Conservation (phyloP, 2,329 filamentous ascomycete genomes). For the Cytospora schulzeri region DNA sequence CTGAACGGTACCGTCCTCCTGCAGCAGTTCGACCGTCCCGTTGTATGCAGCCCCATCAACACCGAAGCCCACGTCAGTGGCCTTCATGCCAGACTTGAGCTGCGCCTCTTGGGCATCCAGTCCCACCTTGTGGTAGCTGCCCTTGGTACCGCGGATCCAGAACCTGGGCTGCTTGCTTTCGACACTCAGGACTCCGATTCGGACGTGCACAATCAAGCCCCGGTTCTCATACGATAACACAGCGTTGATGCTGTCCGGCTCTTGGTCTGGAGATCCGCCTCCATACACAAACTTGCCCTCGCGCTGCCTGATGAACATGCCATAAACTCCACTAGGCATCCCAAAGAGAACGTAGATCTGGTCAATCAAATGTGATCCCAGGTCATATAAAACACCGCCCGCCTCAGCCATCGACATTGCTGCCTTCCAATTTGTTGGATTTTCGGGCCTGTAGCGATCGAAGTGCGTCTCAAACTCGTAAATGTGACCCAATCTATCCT, state of each 20-base stretch:
- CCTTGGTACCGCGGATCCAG: slow-evolving; percentile 75
- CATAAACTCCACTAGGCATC: slow-evolving; percentile 66
- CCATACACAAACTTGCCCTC: slow-evolving; percentile 42
- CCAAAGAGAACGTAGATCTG: slow-evolving; percentile 74
- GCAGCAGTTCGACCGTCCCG: slow-evolving; percentile 60
- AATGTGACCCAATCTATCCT: slow-evolving; percentile 67
- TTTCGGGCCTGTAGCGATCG: slow-evolving; percentile 68
- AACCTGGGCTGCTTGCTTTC: slow-evolving; percentile 72
- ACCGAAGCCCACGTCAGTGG: slow-evolving; percentile 63
- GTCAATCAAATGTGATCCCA: slow-evolving; percentile 76
- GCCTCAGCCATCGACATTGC: slow-evolving; percentile 59
- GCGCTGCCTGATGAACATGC: slow-evolving; percentile 68
- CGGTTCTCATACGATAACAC: slow-evolving; percentile 64
- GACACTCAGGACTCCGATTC: slow-evolving; percentile 68
- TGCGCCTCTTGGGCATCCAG: slow-evolving; percentile 78
- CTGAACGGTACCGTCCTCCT: slow-evolving; percentile 52
- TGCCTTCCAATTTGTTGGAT: slow-evolving; percentile 68
- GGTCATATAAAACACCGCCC: slow-evolving; percentile 70
- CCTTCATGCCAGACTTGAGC: slow-evolving; percentile 62
- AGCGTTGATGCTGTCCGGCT: slow-evolving; percentile 62
- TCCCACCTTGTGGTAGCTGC: slow-evolving; percentile 71
- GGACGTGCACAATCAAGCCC: slow-evolving; percentile 67
- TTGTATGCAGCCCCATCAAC: slow-evolving; percentile 60
- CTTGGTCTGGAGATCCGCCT: slow-evolving; percentile 42
- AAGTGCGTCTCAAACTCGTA: slow-evolving; percentile 81